phyloP scores from a whole-genome alignment of 1,284 basidiomycete genomes.

The Inonotus hispidus region DNA sequence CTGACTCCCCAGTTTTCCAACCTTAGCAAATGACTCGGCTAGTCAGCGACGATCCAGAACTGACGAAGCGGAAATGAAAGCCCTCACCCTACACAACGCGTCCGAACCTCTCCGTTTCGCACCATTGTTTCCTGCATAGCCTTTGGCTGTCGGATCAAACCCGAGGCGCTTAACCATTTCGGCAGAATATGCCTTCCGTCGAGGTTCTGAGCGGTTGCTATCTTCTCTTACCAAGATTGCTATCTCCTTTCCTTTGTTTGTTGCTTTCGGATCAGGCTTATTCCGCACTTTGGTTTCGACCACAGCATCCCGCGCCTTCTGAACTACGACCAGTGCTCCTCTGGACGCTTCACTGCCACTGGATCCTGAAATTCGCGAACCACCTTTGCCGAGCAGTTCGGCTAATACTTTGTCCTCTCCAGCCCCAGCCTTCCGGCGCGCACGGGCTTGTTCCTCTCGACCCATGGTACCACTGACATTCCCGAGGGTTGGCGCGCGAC shows the following conservation, averaged over 20 bases:
- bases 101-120: not conserved
- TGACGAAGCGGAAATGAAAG: not conserved
- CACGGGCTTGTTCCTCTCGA: conserved; percentile 65
- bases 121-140: conserved; percentile 30
- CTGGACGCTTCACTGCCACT: conserved; percentile 17
- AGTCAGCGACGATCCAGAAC: not conserved
- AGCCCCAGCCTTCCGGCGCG: conserved; percentile 54
- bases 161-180: conserved; percentile 61
- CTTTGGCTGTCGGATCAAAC: conserved; percentile 62
- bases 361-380: conserved; percentile 20
- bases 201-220: conserved; percentile 18
- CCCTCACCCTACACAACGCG: not conserved
- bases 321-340: conserved; percentile 23
- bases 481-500: conserved; percentile 39
- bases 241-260: conserved; percentile 22
- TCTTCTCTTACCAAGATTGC: conserved; percentile 16
- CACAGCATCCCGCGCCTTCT: conserved; percentile 25
- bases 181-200: conserved; percentile 54
- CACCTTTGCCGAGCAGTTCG: conserved; percentile 41
- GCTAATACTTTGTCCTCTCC: conserved; percentile 42
- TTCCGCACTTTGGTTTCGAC: conserved; percentile 19
- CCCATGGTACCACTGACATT: conserved; percentile 64
- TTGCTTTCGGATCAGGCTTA: conserved; percentile 20
- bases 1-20: conserved; percentile 3
- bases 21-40: not conserved